A percentile compares a stretch with the other conserved stretches of the same genome.
Conservation (phyloP, 371 early-diverging fungal genomes). For the Chytridium lagenaria region DNA sequence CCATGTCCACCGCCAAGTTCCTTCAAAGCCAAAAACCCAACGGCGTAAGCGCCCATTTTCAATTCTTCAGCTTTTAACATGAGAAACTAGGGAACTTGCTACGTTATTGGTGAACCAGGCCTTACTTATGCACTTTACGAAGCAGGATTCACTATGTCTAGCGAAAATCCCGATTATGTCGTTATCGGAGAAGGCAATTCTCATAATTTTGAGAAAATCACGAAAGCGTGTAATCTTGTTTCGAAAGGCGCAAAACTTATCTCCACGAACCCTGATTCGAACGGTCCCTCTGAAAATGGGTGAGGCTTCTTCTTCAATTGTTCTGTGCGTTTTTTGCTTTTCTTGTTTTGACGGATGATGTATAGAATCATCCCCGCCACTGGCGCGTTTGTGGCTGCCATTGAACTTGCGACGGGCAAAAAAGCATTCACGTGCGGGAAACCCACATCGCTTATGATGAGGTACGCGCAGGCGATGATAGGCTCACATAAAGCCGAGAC, state of each 20-base stretch:
- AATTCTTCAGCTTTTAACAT: constrained; percentile 6
- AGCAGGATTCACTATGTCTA: constrained; percentile 71
- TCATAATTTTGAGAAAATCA: constrained; percentile 67
- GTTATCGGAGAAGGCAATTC: constrained; percentile 68
- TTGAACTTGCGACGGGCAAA: constrained; percentile 67
- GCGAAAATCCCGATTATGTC: constrained; percentile 68
- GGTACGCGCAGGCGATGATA: constrained; percentile 62
- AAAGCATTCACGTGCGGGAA: constrained; percentile 75
- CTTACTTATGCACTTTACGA: constrained; percentile 70
- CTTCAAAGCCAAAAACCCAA: constrained; percentile 66
- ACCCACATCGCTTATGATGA: constrained; percentile 71
- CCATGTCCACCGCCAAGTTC: constrained; percentile 70
- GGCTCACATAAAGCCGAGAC: constrained; percentile 65
- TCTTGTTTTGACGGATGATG: too few species aligned
- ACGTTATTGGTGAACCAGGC: constrained; percentile 71
- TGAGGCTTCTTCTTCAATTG: too few species aligned
- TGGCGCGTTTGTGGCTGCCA: constrained; percentile 67
- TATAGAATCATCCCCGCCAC: constrained; percentile 61
- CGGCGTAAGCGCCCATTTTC: too few species aligned
- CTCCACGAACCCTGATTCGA: constrained; percentile 71
- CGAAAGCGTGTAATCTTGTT: constrained; percentile 69
- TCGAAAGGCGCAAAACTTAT: constrained; percentile 63
- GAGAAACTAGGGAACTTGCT: constrained; percentile 56
- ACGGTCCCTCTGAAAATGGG: constrained; percentile 62
- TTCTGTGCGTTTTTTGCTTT: too few species aligned